phyloP scores from a whole-genome alignment of 306 rosid genomes.

The Hippophae rhamnoides region DNA sequence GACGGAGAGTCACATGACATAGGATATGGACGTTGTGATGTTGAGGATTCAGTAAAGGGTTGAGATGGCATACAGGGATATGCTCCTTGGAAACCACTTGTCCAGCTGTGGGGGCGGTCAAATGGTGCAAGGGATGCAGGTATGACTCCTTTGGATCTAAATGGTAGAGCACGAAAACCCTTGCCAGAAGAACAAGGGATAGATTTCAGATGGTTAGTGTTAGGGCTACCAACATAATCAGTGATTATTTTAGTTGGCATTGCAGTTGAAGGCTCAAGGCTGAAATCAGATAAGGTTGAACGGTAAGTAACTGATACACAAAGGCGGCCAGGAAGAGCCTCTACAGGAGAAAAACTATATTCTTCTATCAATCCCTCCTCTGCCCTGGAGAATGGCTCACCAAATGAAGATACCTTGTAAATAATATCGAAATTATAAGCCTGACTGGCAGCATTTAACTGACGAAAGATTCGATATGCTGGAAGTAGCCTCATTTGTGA shows the following conservation, averaged over 20 bases:
- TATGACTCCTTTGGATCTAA: constrained; percentile 35
- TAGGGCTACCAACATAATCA: constrained; percentile 87
- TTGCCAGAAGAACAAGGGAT: constrained; percentile 22
- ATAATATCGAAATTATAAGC: constrained; percentile 52
- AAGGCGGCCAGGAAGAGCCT: constrained; percentile 67
- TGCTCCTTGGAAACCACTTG: constrained; percentile 56
- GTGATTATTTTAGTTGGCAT: constrained; percentile 55
- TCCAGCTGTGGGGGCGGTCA: constrained; percentile 75
- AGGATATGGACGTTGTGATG: constrained; percentile 43
- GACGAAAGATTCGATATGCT: constrained; percentile 53
- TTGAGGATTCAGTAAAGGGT: constrained; percentile 52
- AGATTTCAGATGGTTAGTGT: constrained; percentile 35
- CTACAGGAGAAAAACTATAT: constrained; percentile 50
- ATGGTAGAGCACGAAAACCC: constrained; percentile 50
- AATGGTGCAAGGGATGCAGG: constrained; percentile 37
- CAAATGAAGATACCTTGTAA: constrained; percentile 71
- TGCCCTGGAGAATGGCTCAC: constrained; percentile 63
- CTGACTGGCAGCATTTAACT: constrained; percentile 43
- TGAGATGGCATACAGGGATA: constrained; percentile 39
- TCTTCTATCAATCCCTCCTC: constrained; percentile 56
- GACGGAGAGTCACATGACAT: constrained; percentile 48
- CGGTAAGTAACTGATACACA: constrained; percentile 58
- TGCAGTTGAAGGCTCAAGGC: constrained; percentile 52
- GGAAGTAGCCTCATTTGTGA: constrained; percentile 80
- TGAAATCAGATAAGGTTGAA: constrained; percentile 43